Conservation (phyloP, 352 stramenopile species). For the Paralagenidium karlingii region DNA sequence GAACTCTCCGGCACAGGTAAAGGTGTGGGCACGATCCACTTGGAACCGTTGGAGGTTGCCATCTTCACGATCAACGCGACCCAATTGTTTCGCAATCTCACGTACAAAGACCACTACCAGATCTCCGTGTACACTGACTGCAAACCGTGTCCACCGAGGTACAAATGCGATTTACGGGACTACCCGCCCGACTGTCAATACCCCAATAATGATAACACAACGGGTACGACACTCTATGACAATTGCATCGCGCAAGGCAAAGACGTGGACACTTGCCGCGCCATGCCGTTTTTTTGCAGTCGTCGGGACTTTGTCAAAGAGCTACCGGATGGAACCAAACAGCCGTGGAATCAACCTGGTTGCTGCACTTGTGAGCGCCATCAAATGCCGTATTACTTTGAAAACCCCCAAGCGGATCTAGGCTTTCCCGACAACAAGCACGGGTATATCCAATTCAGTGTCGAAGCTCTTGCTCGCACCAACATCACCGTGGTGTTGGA, state of each 20-base stretch:
- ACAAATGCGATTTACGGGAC: slow-evolving; percentile 66
- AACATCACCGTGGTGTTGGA: slow-evolving; percentile 88
- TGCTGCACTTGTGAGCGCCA: slow-evolving; percentile 85
- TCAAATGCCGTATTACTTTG: slow-evolving; percentile 85
- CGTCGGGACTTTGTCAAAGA: slow-evolving; percentile 11
- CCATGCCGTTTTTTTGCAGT: slow-evolving; percentile 59
- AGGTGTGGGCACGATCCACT: slow-evolving; percentile 44
- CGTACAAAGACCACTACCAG: slow-evolving; percentile 93
- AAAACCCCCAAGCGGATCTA: slow-evolving; percentile 31
- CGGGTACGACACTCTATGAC: slow-evolving; percentile 20
- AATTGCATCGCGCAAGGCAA: slow-evolving; percentile 30
- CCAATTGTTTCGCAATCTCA: slow-evolving; percentile 85
- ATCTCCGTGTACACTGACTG: slow-evolving; percentile 91
- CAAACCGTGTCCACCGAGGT: slow-evolving; percentile 89
- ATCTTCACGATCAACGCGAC: slow-evolving; percentile 90
- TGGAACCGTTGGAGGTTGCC: slow-evolving; percentile 86
- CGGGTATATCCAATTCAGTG: slow-evolving; percentile 83
- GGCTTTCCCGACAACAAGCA: slow-evolving; percentile 95
- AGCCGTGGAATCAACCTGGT: slow-evolving; percentile 14
- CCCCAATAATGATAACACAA: slow-evolving; percentile 35
- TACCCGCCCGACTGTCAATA: slow-evolving; percentile 46
- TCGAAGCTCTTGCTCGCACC: slow-evolving; percentile 66
- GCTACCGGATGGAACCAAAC: slow-evolving; percentile 10
- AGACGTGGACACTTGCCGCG: slow-evolving; percentile 27
- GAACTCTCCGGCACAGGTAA: slow-evolving; percentile 57